A percentile compares a stretch with the other conserved stretches of the same genome.
Conservation (phyloP, 495 filamentous ascomycete genomes). For the Extremus antarcticus region DNA sequence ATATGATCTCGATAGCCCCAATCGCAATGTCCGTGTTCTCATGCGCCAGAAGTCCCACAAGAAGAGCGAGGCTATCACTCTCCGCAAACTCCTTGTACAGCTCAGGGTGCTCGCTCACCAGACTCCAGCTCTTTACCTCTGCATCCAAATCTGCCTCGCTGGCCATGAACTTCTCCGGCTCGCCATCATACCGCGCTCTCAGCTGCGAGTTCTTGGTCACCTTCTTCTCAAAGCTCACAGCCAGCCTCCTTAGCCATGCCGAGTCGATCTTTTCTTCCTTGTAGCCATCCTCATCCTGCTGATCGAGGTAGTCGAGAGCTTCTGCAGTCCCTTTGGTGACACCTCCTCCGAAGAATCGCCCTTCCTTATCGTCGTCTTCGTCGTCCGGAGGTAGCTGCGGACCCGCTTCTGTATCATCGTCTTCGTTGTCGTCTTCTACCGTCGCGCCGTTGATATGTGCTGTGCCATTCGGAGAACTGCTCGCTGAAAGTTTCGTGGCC, state of each 20-base stretch:
- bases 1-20: constrained; percentile 78
- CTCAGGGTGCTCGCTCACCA: constrained; percentile 76
- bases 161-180: constrained; percentile 74
- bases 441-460: constrained; percentile 35
- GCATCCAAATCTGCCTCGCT: constrained; percentile 89
- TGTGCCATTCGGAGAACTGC: constrained; percentile 52
- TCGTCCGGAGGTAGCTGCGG: constrained; percentile 56
- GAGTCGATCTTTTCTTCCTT: constrained; percentile 68
- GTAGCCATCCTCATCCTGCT: constrained; percentile 47
- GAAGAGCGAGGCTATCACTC: constrained; percentile 60
- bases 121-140: constrained; percentile 77
- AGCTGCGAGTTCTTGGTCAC: constrained; percentile 90
- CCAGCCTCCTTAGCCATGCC: constrained; percentile 72
- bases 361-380: constrained; percentile 73
- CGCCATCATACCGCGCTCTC: constrained; percentile 72
- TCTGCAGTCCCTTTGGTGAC: constrained; percentile 69
- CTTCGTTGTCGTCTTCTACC: constrained; percentile 49
- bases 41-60: constrained; percentile 76
- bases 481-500: constrained; percentile 58
- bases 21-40: constrained; percentile 98
- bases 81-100: constrained; percentile 76
- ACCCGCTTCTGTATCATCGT: constrained; percentile 53
- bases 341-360: constrained; percentile 90
- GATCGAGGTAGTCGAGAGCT: constrained; percentile 83
- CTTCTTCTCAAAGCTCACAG: constrained; percentile 78